Conservation (phyloP, 2,329 filamentous ascomycete species). For the Epichloe bromicola region DNA sequence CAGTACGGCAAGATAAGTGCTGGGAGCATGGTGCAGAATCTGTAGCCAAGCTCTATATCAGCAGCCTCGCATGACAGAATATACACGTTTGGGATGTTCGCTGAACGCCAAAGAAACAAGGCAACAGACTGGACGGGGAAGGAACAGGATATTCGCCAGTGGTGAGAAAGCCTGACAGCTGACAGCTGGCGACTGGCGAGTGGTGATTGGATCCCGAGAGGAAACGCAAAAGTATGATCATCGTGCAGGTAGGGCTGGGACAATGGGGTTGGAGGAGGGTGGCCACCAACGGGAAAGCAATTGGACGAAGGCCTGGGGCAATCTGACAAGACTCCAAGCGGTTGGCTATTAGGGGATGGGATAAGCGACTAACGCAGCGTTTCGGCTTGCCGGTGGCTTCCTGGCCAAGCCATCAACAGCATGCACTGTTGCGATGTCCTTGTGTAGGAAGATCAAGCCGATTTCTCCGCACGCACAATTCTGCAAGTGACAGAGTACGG, state of each 20-base stretch:
- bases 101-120: not conserved
- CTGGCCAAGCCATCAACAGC: not conserved
- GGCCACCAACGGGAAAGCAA: not conserved
- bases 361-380: conserved; percentile 2
- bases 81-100: not conserved
- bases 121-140: not conserved
- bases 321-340: not conserved
- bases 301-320: not conserved
- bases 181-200: conserved; percentile 6
- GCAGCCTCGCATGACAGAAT: not conserved
- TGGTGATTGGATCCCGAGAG: conserved; percentile 4
- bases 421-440: not conserved
- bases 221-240: not conserved
- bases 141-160: not conserved
- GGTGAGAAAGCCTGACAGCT: conserved; percentile 1
- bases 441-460: not conserved
- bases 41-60: not conserved
- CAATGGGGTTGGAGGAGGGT: not conserved
- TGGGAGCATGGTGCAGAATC: not conserved
- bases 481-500: not conserved
- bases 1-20: not conserved
- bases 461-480: not conserved
- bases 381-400: conserved; percentile 1
- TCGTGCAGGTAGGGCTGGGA: not conserved
- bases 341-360: not conserved